Evolutionary conservation across 1,139 yeast species (phyloP).

Genomic region (Suhomyces taliae): DNA sequence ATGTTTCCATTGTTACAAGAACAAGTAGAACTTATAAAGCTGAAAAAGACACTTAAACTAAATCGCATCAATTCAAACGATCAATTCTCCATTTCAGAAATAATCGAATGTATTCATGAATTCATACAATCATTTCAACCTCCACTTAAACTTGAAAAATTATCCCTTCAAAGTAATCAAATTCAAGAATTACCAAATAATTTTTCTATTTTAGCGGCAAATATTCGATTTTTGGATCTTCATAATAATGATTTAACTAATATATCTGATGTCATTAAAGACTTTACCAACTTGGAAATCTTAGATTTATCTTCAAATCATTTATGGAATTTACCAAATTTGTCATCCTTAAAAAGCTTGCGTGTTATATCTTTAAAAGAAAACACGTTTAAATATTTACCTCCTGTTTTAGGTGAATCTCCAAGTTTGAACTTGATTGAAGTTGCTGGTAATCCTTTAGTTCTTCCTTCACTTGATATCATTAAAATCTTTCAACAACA

Average conservation of each 20-base stretch:
- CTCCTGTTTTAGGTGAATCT: conserved; percentile 56
- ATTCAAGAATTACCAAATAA: conserved; percentile 49
- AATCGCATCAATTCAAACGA: conserved; percentile 8
- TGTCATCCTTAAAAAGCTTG: conserved; percentile 28
- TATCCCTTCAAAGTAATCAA: conserved; percentile 54
- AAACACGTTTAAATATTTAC: conserved; percentile 58
- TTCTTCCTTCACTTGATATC: conserved; percentile 47
- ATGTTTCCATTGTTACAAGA: conserved; percentile 16
- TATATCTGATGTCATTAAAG: conserved; percentile 50
- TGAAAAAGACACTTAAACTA: conserved; percentile 17
- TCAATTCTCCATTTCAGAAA: conserved; percentile 11
- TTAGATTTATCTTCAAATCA: conserved; percentile 67
- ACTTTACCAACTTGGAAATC: conserved; percentile 54
- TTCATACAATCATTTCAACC: conserved; percentile 20
- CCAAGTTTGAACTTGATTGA: conserved; percentile 61
- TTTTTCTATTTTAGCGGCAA: conserved; percentile 43
- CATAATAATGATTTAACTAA: conserved; percentile 57
- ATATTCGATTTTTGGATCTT: conserved; percentile 62
- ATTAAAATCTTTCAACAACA: conserved; percentile 38
- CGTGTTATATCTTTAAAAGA: conserved; percentile 63
- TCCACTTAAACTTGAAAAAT: conserved; percentile 47
- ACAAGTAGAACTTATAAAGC: conserved; percentile 17
- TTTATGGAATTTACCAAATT: conserved; percentile 42
- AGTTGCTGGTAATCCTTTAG: conserved; percentile 66
- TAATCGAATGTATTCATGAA: conserved; percentile 18